These are phyloP conservation scores for Datisca glomerata DNA, from an alignment of 306 rosid species.

Conservation along the genomic window DNA sequence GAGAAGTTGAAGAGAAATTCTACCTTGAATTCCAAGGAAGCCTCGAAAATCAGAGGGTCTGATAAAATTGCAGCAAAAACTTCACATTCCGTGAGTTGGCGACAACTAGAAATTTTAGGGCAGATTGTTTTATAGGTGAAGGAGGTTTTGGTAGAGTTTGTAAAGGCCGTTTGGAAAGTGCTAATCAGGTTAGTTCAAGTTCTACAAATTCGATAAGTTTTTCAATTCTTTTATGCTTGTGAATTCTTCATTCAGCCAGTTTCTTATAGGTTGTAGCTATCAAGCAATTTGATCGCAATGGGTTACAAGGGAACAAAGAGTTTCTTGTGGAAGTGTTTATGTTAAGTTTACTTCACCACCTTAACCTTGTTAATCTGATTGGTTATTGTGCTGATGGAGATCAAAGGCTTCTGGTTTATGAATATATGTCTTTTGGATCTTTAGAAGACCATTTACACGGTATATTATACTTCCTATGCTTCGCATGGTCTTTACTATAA, in stretches of 20 bases:
- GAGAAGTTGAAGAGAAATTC: constrained; percentile 42
- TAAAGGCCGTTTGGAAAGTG: constrained; percentile 67
- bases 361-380: constrained; percentile 84
- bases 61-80: constrained; percentile 75
- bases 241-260: constrained; percentile 8
- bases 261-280: constrained; percentile 64
- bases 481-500: no score
- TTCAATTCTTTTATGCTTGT: background rate
- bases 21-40: constrained; percentile 31
- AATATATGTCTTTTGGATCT: constrained; percentile 80
- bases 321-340: constrained; percentile 88
- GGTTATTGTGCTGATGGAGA: no score
- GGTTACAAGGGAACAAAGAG: no score
- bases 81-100: constrained; percentile 86
- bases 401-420: no score
- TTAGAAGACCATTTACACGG: constrained; percentile 89
- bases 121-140: constrained; percentile 76
- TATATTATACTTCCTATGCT: constrained; percentile 12
- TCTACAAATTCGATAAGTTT: no score
- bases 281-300: constrained; percentile 90
- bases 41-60: constrained; percentile 41
- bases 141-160: constrained; percentile 91
- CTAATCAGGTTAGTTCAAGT: constrained; percentile 47
- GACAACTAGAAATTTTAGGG: constrained; percentile 61
- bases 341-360: constrained; percentile 88